Percentiles rank a stretch among this genome's conserved stretches.
phyloP scores from a whole-genome alignment of 176 grass and related monocot genomes.

The Puya raimondii region DNA sequence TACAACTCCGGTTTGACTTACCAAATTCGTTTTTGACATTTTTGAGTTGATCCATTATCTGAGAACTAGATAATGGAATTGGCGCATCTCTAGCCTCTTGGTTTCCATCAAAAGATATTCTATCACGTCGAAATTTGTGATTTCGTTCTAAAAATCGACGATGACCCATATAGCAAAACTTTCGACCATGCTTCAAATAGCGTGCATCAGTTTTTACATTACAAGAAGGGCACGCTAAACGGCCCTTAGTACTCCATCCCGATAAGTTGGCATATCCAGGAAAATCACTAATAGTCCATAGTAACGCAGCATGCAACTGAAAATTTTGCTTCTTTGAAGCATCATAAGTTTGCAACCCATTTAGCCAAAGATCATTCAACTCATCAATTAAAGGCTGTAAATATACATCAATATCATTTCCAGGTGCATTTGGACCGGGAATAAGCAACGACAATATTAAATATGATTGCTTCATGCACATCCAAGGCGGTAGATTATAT shows the following conservation, averaged over 20 bases:
- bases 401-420: neutral
- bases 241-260: conserved; percentile 10
- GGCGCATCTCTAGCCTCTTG: too few relatives aligned
- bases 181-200: neutral
- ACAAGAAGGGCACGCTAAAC: conserved; percentile 11
- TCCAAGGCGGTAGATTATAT: neutral
- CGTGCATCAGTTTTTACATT: neutral
- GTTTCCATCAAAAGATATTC: conserved; percentile 14
- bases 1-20: too few relatives aligned
- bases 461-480: neutral
- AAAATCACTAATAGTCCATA: conserved; percentile 39
- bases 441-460: neutral
- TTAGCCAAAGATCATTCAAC: neutral
- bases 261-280: conserved; percentile 24
- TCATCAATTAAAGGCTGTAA: too few relatives aligned
- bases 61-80: too few relatives aligned
- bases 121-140: neutral
- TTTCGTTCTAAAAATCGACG: conserved; percentile 15
- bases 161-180: conserved; percentile 23
- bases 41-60: too few relatives aligned
- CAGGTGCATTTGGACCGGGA: neutral
- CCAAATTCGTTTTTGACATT: too few relatives aligned
- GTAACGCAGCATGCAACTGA: conserved; percentile 4
- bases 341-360: conserved; percentile 5
- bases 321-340: conserved; percentile 3